A percentile compares a stretch with the other conserved stretches of the same genome.
phyloP scores from a whole-genome alignment of 2,329 filamentous ascomycete species.

The Aspergillus sclerotialis region DNA sequence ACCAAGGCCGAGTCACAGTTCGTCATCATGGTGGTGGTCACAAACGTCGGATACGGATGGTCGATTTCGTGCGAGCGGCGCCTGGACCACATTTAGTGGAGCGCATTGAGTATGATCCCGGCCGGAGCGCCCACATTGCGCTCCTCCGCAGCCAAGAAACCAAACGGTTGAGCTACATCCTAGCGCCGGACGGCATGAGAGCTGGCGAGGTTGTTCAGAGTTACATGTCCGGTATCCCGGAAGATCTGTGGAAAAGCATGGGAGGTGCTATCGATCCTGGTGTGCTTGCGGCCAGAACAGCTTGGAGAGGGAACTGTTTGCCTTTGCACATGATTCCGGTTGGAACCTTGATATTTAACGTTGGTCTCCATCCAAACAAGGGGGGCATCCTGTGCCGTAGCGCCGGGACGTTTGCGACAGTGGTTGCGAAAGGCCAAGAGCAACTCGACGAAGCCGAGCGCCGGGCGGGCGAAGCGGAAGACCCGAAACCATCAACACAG shows the following conservation, averaged over 20 bases:
- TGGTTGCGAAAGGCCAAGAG: slow-evolving; percentile 73
- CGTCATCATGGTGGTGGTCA: slow-evolving; percentile 87
- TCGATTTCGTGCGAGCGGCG: slow-evolving; percentile 76
- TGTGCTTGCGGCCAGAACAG: slow-evolving; percentile 90
- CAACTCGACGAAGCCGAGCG: slow-evolving; percentile 48
- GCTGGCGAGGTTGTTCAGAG: slow-evolving; percentile 89
- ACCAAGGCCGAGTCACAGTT: slow-evolving; percentile 76
- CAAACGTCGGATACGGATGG: slow-evolving; percentile 82
- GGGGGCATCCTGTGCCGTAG: slow-evolving; percentile 88
- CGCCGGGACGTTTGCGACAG: slow-evolving; percentile 83
- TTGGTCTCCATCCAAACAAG: slow-evolving; percentile 65
- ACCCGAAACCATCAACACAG: slow-evolving; percentile 28
- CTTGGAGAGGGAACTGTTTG: slow-evolving; percentile 88
- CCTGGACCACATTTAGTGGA: slow-evolving; percentile 84
- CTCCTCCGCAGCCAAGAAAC: slow-evolving; percentile 70
- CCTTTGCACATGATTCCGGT: slow-evolving; percentile 93
- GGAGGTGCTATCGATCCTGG: slow-evolving; percentile 88
- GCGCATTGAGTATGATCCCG: slow-evolving; percentile 92
- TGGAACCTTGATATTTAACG: slow-evolving; percentile 86
- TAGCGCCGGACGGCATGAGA: slow-evolving; percentile 90
- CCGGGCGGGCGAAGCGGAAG: slow-evolving; percentile 25
- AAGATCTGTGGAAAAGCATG: slow-evolving; percentile 82
- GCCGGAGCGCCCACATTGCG: slow-evolving; percentile 87
- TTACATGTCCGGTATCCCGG: slow-evolving; percentile 81
- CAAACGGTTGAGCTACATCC: slow-evolving; percentile 75